Conservation (phyloP, 192 early-diverging fungal genomes). For the Oehlia diaphana region DNA sequence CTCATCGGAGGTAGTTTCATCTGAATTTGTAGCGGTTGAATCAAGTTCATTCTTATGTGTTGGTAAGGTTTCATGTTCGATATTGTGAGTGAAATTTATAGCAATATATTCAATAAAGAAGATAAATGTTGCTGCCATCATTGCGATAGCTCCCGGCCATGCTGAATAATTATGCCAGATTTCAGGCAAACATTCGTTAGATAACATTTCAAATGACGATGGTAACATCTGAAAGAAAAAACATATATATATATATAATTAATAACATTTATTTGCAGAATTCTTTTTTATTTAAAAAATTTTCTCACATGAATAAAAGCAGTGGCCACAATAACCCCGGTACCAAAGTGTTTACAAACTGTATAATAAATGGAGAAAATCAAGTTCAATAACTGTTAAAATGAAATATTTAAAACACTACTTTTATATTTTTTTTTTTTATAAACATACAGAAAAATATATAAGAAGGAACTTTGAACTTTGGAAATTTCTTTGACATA, state of each 20-base stretch:
- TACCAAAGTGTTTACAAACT: conserved; percentile 44
- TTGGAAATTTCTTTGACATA: conserved; percentile 16
- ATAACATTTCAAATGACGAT: conserved; percentile 37
- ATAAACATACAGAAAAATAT: conserved; percentile 1
- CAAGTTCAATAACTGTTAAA: background rate
- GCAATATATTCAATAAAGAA: conserved; percentile 28
- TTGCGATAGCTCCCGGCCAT: conserved; percentile 26
- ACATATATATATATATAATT: background rate
- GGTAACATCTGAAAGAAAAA: conserved; percentile 51
- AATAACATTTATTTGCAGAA: background rate
- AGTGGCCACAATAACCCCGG: conserved; percentile 73
- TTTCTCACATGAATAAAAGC: conserved; percentile 63
- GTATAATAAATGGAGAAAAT: background rate
- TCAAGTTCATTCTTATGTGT: background rate
- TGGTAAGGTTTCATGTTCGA: background rate
- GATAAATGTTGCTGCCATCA: conserved; percentile 20
- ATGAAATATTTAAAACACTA: background rate
- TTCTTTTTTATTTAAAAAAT: background rate
- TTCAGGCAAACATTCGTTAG: conserved; percentile 34
- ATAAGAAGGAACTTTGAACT: background rate
- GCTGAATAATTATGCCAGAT: conserved; percentile 21
- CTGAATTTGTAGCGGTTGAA: background rate
- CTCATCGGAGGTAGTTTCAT: background rate
- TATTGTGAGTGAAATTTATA: background rate
- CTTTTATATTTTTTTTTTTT: background rate